Percentiles rank a stretch among this genome's conserved stretches.
These are phyloP conservation scores for Panaeolus papilionaceus DNA, from an alignment of 768 basidiomycete species.

Conservation along the genomic window DNA sequence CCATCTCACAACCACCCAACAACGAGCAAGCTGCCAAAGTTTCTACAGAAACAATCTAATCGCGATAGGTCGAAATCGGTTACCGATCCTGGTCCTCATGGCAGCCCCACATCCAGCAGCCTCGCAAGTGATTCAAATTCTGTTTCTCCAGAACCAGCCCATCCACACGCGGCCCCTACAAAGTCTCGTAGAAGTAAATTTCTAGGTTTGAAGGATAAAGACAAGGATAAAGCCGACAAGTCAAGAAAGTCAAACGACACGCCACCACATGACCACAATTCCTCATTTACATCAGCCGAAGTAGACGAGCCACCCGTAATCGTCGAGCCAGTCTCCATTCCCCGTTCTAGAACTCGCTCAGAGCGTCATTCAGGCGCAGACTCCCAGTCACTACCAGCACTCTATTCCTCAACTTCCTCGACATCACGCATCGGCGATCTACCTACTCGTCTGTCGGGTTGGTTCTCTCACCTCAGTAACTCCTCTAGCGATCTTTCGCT, in stretches of 20 bases:
- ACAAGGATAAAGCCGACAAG: slow-evolving; percentile 38
- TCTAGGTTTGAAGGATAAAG: slow-evolving; percentile 37
- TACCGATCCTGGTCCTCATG: slow-evolving; percentile 42
- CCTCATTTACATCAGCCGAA: slow-evolving; percentile 22
- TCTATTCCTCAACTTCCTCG: slow-evolving; percentile 56
- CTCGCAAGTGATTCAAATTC: slow-evolving; percentile 37
- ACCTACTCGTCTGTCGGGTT: slow-evolving; percentile 77
- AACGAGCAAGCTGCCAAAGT: slow-evolving; percentile 65
- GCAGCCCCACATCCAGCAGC: slow-evolving; percentile 48
- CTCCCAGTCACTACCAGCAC: slow-evolving; percentile 46
- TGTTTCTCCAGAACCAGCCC: slow-evolving; percentile 32
- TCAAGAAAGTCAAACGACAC: slow-evolving; percentile 24
- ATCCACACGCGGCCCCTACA: slow-evolving; percentile 31
- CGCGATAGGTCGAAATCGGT: slow-evolving; percentile 68
- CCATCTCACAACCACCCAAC: slow-evolving; percentile 43
- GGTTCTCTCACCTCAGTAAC: slow-evolving; percentile 79
- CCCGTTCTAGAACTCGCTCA: slow-evolving; percentile 60
- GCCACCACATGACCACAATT: slow-evolving; percentile 6
- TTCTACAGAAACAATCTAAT: slow-evolving; percentile 64
- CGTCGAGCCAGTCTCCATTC: slow-evolving; percentile 63
- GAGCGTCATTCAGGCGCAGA: slow-evolving; percentile 59
- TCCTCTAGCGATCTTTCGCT: slow-evolving; percentile 78
- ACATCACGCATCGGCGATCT: slow-evolving; percentile 67
- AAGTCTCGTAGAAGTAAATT: slow-evolving; percentile 44
- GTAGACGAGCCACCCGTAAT: slow-evolving; percentile 68